Percentiles rank a stretch among this genome's conserved stretches.
Conservation (phyloP, 805 yeast genomes). For the Candida argentea region DNA sequence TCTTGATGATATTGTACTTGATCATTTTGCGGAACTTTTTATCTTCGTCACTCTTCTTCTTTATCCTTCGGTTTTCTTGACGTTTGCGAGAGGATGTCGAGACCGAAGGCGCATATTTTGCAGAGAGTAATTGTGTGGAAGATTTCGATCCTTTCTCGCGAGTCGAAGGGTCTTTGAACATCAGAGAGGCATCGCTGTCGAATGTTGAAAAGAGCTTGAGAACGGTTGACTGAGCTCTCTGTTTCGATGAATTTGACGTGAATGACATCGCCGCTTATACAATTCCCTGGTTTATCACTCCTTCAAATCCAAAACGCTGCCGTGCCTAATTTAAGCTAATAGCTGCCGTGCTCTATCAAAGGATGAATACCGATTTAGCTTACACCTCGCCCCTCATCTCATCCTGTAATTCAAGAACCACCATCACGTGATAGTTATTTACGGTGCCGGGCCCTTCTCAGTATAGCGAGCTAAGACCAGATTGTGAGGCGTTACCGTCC, state of each 20-base stretch:
- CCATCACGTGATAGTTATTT: too few relatives aligned
- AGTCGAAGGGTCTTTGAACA: conserved; percentile 4
- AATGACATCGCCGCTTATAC: conserved; percentile 11
- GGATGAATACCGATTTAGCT: too few relatives aligned
- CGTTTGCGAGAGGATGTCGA: background rate
- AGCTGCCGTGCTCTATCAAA: too few relatives aligned
- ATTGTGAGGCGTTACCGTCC: too few relatives aligned
- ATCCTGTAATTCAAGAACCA: too few relatives aligned
- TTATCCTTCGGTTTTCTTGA: conserved; percentile 7
- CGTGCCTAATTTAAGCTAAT: too few relatives aligned
- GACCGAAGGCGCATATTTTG: conserved; percentile 1
- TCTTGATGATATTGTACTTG: conserved; percentile 29
- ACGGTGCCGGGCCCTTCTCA: too few relatives aligned
- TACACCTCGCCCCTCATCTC: too few relatives aligned
- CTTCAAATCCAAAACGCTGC: too few relatives aligned
- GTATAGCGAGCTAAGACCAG: too few relatives aligned
- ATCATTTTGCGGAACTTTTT: conserved; percentile 25
- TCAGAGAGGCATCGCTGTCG: conserved; percentile 12
- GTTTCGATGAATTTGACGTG: conserved; percentile 10
- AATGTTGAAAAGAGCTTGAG: conserved; percentile 15
- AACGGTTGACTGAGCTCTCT: conserved; percentile 15
- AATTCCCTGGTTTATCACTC: too few relatives aligned
- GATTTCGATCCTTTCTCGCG: conserved; percentile 3
- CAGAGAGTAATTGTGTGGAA: conserved; percentile 7
- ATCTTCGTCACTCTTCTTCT: conserved; percentile 17